Evolutionary conservation across 345 rosid species (phyloP), one percentile per base, ranked within the genome.

Genomic region (Populus davidiana): DNA sequence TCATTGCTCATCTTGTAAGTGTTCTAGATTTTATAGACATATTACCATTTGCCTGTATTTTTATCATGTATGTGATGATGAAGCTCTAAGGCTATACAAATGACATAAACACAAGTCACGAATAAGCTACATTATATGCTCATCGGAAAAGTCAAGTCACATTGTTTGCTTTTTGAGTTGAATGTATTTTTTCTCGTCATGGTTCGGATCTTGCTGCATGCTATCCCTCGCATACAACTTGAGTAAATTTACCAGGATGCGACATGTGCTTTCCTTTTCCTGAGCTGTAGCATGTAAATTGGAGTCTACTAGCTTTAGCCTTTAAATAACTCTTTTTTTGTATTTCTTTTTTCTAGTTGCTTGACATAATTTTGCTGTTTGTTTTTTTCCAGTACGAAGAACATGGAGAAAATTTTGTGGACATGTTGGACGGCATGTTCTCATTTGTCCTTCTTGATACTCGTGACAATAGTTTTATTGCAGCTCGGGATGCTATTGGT

Each of bases 391-490:
- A 92, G 94, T 92, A 92, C 54, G 97, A 92, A 87, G 91, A 89
- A 79, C 83, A 89, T 81, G 97, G 93, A 69, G 94, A 92, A 81
- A 87, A 86, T 62, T 92, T 91, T 79, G 87, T 91, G 63, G 75
- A 80, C 83, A 91, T 88, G 94, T 80, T 92, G 85, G 93, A 92
- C 74, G 97, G 94, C 71, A 91, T 92, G 97, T 92, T 92, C 89
- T 90, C 94, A 62, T 92, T 92, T 81, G 97, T 92, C 52, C 91
- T 92, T 70, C 93, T 91, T 66, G 90, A 92, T 77, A 87, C 93
- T 10, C 89, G 86, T 67, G 89, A 89, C 86, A 91, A 87, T 83
- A 91, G 91, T 81, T 92, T 86, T 83, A 87, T 89, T 80, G 97
- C 92, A 71, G 94, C 92, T 62, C 86, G 94, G 72, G 97, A 92